These are phyloP conservation scores for Aspergillus steynii DNA, from an alignment of 495 filamentous ascomycete genomes.

Conservation along the genomic window DNA sequence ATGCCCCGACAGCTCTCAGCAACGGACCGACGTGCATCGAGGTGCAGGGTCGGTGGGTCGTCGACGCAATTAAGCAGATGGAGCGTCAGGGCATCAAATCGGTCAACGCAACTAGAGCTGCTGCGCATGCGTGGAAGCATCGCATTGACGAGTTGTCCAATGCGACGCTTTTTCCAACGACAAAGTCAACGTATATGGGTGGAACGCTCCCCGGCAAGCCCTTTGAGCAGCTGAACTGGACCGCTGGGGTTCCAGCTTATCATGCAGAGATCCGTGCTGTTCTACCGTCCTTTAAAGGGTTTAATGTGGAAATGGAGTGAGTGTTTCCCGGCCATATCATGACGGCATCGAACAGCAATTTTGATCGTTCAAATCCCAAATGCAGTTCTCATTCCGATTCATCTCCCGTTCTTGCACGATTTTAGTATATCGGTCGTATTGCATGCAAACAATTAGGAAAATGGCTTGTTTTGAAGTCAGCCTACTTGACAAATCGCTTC, in stretches of 20 bases:
- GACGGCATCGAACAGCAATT: no score
- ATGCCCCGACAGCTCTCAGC: constrained; percentile 49
- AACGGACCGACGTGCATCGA: constrained; percentile 52
- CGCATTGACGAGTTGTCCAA: constrained; percentile 41
- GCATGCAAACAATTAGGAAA: no score
- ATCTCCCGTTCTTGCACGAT: no score
- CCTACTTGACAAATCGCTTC: neutral
- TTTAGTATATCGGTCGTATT: no score
- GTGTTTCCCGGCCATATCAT: no score
- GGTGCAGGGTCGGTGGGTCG: constrained; percentile 52
- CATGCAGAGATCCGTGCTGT: constrained; percentile 34
- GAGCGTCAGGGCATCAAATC: constrained; percentile 40
- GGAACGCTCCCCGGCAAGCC: constrained; percentile 51
- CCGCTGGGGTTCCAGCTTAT: constrained; percentile 42
- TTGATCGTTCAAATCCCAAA: no score
- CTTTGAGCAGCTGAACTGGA: constrained; percentile 46
- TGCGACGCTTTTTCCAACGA: constrained; percentile 48
- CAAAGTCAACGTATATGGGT: constrained; percentile 52
- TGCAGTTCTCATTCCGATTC: no score
- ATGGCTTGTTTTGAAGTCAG: no score
- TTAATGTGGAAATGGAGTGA: constrained; percentile 27
- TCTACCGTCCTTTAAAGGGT: constrained; percentile 31
- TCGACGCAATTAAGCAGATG: constrained; percentile 44
- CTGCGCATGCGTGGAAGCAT: constrained; percentile 48
- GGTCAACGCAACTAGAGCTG: constrained; percentile 44